A percentile compares a stretch with the other conserved stretches of the same genome.
These are phyloP conservation scores for Rubroboletus satanas DNA, from an alignment of 768 basidiomycete species.

Conservation along the genomic window DNA sequence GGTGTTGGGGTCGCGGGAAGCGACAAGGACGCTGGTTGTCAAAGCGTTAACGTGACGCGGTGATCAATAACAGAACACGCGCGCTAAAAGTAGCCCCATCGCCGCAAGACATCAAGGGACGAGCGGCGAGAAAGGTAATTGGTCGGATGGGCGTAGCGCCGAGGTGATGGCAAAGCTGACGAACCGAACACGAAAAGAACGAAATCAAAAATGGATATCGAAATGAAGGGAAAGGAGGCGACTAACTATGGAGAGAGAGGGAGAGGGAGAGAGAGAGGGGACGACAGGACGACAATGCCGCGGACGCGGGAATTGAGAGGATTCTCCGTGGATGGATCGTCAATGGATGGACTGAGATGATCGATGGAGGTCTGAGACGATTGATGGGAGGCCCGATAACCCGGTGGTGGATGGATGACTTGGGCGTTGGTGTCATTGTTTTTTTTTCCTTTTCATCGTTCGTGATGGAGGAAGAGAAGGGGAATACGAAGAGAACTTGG, in stretches of 20 bases:
- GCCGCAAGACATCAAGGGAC: conserved; percentile 7
- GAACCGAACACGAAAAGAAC: neutral
- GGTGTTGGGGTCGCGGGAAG: conserved; percentile 4
- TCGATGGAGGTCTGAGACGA: neutral
- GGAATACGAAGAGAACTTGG: neutral
- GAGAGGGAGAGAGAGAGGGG: neutral
- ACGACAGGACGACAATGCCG: neutral
- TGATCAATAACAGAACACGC: conserved; percentile 11
- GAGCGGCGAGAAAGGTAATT: neutral
- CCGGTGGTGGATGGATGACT: neutral
- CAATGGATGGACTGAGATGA: neutral
- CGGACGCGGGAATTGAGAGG: neutral
- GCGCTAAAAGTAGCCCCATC: neutral
- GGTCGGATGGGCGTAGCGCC: neutral
- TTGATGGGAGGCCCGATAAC: neutral
- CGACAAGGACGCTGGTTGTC: conserved; percentile 1
- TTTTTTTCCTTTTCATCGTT: neutral
- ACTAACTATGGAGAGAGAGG: neutral
- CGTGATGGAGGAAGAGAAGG: neutral
- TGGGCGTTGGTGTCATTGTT: neutral
- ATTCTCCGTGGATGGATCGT: conserved; percentile 3
- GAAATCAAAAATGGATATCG: neutral
- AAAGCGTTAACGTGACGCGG: conserved; percentile 6
- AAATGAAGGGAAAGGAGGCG: neutral
- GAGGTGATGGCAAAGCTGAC: neutral